Evolutionary conservation across 352 stramenopile genomes (phyloP), one percentile per base, ranked within the genome.

Genomic region (Phytophthora fragariaefolia): DNA sequence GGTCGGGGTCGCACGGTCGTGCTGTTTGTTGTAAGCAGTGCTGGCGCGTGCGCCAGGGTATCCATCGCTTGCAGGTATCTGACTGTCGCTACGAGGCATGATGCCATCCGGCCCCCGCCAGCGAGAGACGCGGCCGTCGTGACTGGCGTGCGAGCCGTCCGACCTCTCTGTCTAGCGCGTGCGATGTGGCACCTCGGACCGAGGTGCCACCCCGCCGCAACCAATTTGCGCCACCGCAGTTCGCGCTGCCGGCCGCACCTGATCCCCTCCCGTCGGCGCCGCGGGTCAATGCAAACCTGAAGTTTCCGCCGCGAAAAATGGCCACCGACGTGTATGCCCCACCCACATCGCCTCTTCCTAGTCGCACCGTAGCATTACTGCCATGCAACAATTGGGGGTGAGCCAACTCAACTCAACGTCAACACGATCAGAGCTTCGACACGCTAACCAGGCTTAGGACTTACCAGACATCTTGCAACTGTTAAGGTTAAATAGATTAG

Each of bases 301-400:
- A 52, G 54, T n/a, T 61, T 38, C 43, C 40, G 5, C 36, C 40
- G 52, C 52, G 26, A 52, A 59, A 52, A 47, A 17, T 36, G 28
- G 28, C 12, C 40, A n/a, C 6, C 54, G 13, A 58, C 28, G 22
- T 18, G 27, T 43, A 20, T 43, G 49, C 38, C 30, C 30, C 50
- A 47, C 15, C 27, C 24, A 17, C 36, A 18, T 26, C 23, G n/a
- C 43, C 24, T 58, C n/a, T 43, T 20, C 57, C 9, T 42, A 15
- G 27, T 63, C 45, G 57, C 57, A 56, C 56, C n/a, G 45, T 38
- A 38, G 56, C 43, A 63, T 52, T 65, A 45, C 58, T 58, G 13
- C 46, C 22, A 20, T 22, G 0, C 9, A 22, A 13, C n/a, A 36
- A 12, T 36, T 12, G 12, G 12, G 12, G 30, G 30, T 12, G 30